Conservation (phyloP, 305 asterid species). For the Fraxinus dipetala region DNA sequence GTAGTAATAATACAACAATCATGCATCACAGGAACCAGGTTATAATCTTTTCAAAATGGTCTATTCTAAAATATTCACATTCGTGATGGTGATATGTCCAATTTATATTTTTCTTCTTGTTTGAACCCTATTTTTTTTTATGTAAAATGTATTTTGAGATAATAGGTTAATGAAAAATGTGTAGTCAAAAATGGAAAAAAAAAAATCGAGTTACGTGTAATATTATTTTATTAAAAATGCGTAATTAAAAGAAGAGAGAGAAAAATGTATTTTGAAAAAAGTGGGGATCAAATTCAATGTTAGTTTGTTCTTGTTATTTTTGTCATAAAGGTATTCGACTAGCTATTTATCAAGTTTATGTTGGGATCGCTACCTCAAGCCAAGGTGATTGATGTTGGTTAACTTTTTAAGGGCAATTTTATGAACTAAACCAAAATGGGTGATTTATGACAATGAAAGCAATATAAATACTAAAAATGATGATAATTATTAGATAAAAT, state of each 20-base stretch:
- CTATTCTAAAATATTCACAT: not conserved
- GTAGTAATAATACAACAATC: not conserved
- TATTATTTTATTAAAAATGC: too few species aligned
- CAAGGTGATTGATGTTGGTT: not conserved
- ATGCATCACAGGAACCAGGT: not conserved
- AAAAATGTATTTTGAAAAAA: too few species aligned
- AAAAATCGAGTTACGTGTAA: too few species aligned
- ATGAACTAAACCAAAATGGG: too few species aligned
- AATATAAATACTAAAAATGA: not conserved
- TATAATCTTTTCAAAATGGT: not conserved
- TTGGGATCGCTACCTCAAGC: not conserved
- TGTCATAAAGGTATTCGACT: not conserved
- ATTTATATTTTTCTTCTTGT: not conserved
- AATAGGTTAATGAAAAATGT: too few species aligned
- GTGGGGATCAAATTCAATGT: too few species aligned
- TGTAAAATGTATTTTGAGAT: too few species aligned
- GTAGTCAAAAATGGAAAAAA: too few species aligned
- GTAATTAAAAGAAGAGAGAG: too few species aligned
- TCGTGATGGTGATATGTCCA: not conserved
- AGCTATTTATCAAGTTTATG: not conserved
- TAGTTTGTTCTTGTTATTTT: too few species aligned
- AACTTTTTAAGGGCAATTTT: not conserved
- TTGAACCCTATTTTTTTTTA: too few species aligned
- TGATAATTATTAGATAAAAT: not conserved
- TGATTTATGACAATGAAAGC: not conserved